phyloP scores from a whole-genome alignment of 23 red algal genomes.

The Pyropia yezoensis region DNA sequence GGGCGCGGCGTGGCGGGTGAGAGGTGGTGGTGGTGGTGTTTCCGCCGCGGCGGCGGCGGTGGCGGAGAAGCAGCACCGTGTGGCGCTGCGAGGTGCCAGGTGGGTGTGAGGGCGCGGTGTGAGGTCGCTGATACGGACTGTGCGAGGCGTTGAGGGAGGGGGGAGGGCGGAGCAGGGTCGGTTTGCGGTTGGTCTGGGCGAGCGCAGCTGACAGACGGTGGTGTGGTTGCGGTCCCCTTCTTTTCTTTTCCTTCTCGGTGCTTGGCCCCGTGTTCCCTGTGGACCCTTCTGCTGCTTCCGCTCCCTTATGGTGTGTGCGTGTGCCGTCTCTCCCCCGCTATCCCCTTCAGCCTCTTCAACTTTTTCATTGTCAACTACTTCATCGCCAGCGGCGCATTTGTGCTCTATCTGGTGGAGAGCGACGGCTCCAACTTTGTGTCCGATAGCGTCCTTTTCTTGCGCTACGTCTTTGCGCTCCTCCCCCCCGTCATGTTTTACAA shows the following conservation, averaged over 20 bases:
- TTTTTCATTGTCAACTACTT: conserved; percentile 75
- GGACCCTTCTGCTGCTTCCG: conserved; percentile 9
- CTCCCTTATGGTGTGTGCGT: conserved; percentile 20
- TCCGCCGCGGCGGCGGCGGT: no score
- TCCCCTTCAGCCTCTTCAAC: conserved; percentile 32
- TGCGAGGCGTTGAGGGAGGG: no score
- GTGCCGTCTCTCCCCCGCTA: neutral
- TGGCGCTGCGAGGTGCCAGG: no score
- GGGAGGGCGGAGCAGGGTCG: no score
- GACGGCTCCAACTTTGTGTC: conserved; percentile 42
- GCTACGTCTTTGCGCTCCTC: conserved; percentile 74
- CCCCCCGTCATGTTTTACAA: conserved; percentile 77
- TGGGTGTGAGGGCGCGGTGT: no score
- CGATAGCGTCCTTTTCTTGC: conserved; percentile 43
- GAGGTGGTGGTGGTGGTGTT: no score
- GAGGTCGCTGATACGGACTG: no score
- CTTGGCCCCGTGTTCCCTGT: neutral
- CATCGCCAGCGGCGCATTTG: conserved; percentile 23
- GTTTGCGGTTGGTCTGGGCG: no score
- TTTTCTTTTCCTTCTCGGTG: conserved; percentile 9
- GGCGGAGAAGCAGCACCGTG: no score
- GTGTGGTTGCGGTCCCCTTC: conserved; percentile 3
- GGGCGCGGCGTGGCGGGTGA: no score
- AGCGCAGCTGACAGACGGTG: neutral
- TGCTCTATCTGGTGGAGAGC: conserved; percentile 53